Conservation (phyloP, 805 yeast species). For the Candida sphagnicola region DNA sequence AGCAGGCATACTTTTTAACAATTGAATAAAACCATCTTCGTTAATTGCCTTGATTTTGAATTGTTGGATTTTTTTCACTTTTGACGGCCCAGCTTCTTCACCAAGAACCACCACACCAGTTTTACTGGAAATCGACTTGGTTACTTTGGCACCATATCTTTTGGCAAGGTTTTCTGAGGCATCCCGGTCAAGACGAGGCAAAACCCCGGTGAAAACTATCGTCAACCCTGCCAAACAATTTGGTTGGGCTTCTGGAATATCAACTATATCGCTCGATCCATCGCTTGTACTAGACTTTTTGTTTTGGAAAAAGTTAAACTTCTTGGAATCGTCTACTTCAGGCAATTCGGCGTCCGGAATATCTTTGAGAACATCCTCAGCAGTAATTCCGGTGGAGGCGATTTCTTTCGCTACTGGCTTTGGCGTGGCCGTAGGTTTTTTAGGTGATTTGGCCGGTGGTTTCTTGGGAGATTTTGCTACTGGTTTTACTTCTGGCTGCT, state of each 20-base stretch:
- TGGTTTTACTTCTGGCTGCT: conserved; percentile 9
- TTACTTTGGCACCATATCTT: conserved; percentile 86
- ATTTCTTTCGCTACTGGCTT: conserved; percentile 2
- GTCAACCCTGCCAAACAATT: conserved; percentile 86
- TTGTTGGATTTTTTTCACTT: conserved; percentile 73
- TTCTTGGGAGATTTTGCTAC: conserved; percentile 6
- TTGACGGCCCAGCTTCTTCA: conserved; percentile 95
- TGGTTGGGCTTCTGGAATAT: conserved; percentile 77
- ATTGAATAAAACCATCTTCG: conserved; percentile 79
- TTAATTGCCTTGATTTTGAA: conserved; percentile 74
- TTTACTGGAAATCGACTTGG: conserved; percentile 77
- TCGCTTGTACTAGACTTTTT: conserved; percentile 14
- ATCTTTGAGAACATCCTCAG: conserved; percentile 52
- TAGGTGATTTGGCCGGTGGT: conserved; percentile 3
- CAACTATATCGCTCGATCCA: conserved; percentile 32
- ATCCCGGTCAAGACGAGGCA: conserved; percentile 76
- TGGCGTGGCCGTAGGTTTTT: conserved; percentile 6
- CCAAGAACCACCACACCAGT: conserved; percentile 91
- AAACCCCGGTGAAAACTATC: conserved; percentile 87
- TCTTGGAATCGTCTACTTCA: conserved; percentile 47
- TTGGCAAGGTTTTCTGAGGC: conserved; percentile 75
- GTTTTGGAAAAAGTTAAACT: conserved; percentile 50
- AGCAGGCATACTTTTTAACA: conserved; percentile 77
- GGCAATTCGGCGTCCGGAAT: conserved; percentile 77
- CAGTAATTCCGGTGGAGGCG: conserved; percentile 27